Base-by-base conservation (phyloP, 257 asterid genomes). In the Fraxinus pennsylvanica region DNA sequence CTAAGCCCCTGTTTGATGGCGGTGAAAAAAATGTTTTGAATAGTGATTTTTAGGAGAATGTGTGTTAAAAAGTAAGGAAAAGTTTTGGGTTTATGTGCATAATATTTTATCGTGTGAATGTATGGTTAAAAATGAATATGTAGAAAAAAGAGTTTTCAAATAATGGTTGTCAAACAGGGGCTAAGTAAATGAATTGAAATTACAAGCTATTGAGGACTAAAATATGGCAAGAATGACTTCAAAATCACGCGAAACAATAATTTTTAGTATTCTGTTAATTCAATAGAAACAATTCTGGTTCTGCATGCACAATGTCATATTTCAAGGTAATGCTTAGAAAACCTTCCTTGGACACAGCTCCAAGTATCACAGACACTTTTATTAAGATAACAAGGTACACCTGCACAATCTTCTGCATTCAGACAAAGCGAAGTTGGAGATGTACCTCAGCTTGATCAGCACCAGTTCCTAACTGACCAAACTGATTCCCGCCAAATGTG, bases 391-490 rank as follows among this genome's bases (percentile, higher is more conserved):
- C 7, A 45, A 29, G 22, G 9, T n/a, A 27, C 50, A 68, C 41
- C 29, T 36, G 22, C 39, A 19, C 54, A 19, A 72, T 57, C 75
- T 76, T n/a, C 61, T 12, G 52, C 67, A 66, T 33, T 39, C 57
- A 73, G 27, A 72, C 17, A 41, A 75, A 65, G 52, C 72, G 50
- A 78, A 47, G 72, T 54, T 67, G 75, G 52, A 80, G 25, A 74
- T 67, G 45, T 89, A 93, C 99, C 98, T 96, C 99, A 14, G 98
- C 98, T 72, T 89, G 93, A 81, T 96, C 97, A 63, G 89, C 82
- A 17, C 96, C 97, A 35, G 97, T 96, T 84, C 99, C 99, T 81
- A 96, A 84, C 88, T 96, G 99, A 74, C 99, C 99, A 82, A 96
- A 96, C 83, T 96, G 99, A 85, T 96, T 96, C 45, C 99, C 99